Evolutionary conservation across 192 early-diverging fungal genomes (phyloP).

Genomic region (Coemansia sp.): DNA sequence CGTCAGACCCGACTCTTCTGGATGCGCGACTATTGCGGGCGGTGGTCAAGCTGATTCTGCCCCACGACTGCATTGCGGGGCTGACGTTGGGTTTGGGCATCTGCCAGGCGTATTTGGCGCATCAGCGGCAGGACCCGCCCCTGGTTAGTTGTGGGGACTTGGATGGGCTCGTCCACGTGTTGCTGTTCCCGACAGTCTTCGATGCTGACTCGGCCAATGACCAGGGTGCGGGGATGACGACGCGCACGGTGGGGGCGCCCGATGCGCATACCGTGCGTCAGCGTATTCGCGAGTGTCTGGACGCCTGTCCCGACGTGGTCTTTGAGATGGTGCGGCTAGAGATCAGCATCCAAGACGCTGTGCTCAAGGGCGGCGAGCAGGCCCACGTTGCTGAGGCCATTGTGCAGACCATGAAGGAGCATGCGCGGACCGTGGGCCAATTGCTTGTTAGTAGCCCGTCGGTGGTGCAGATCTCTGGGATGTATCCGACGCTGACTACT

Average conservation of each 20-base stretch:
- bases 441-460: constrained; percentile 7
- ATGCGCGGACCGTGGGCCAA: constrained; percentile 14
- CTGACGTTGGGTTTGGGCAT: constrained; percentile 46
- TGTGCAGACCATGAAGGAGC: constrained; percentile 29
- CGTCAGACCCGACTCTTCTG: constrained; percentile 34
- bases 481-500: constrained; percentile 44
- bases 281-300: constrained; percentile 43
- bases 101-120: constrained; percentile 38
- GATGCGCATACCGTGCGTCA: constrained; percentile 32
- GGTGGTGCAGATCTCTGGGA: constrained; percentile 36
- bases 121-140: constrained; percentile 6
- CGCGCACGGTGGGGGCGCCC: background rate
- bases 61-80: constrained; percentile 53
- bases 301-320: constrained; percentile 30
- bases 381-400: constrained; percentile 50
- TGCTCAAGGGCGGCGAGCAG: constrained; percentile 51
- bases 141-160: constrained; percentile 34
- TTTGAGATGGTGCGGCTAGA: constrained; percentile 55
- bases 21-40: constrained; percentile 35
- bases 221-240: background rate
- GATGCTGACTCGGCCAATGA: constrained; percentile 52
- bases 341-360: constrained; percentile 48
- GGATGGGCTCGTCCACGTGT: constrained; percentile 56
- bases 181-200: constrained; percentile 73
- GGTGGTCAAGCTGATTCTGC: constrained; percentile 49